These are phyloP conservation scores for Lachnellula willkommii DNA, from an alignment of 2,329 filamentous ascomycete genomes.

Conservation along the genomic window DNA sequence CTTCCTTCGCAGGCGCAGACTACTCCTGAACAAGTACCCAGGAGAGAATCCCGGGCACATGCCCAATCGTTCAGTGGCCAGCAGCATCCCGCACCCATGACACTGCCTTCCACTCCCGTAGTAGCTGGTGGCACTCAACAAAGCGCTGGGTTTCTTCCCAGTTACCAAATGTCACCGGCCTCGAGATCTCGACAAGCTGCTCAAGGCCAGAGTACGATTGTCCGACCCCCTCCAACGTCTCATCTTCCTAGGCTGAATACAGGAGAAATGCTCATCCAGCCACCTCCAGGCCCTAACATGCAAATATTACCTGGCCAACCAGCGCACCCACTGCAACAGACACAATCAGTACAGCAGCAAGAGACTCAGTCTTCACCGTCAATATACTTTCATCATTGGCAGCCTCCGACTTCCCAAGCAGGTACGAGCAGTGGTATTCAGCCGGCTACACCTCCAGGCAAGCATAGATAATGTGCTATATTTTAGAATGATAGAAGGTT, in stretches of 20 bases:
- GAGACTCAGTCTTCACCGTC: constrained; percentile 58
- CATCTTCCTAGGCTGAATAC: constrained; percentile 40
- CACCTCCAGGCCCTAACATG: constrained; percentile 34
- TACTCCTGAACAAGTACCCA: constrained; percentile 51
- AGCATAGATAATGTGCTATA: constrained; percentile 42
- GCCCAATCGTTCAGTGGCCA: constrained; percentile 20
- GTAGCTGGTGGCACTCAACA: constrained; percentile 23
- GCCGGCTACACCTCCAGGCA: constrained; percentile 70
- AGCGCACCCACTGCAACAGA: constrained; percentile 43
- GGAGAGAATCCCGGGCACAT: constrained; percentile 45
- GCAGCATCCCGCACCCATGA: constrained; percentile 25
- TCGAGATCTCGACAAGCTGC: constrained; percentile 27
- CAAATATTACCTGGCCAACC: constrained; percentile 41
- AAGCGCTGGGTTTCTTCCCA: constrained; percentile 24
- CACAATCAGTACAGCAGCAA: constrained; percentile 47
- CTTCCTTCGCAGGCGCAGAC: constrained; percentile 44
- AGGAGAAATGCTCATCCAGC: constrained; percentile 35
- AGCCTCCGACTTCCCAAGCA: constrained; percentile 66
- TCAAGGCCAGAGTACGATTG: constrained; percentile 22
- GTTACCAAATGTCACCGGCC: constrained; percentile 32
- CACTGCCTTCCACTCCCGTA: constrained; percentile 29
- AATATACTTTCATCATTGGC: constrained; percentile 91
- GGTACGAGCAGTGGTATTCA: constrained; percentile 53
- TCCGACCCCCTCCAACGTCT: constrained; percentile 27
- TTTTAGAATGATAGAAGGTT: constrained; percentile 31